Percentiles rank a stretch among this genome's conserved stretches.
Conservation (phyloP, 2,329 filamentous ascomycete genomes). For the Sarocladiaceae sp. region DNA sequence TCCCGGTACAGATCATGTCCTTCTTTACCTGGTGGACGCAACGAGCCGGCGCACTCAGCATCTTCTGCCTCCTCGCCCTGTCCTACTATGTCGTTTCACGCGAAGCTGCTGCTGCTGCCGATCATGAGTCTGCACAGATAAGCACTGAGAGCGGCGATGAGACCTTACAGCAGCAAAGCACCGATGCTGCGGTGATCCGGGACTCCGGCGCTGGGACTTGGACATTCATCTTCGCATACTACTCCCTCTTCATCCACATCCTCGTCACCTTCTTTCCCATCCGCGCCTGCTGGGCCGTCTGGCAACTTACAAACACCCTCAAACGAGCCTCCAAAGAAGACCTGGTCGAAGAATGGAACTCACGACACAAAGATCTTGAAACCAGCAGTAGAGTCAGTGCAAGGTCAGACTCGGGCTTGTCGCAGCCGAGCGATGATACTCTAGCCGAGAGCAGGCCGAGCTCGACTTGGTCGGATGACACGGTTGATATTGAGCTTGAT, state of each 20-base stretch:
- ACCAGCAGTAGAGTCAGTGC: not conserved
- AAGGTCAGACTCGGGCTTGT: not conserved
- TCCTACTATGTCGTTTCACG: constrained; percentile 52
- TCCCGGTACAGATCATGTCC: constrained; percentile 36
- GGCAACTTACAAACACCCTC: constrained; percentile 50
- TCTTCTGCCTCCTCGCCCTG: constrained; percentile 43
- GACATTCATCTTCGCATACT: constrained; percentile 57
- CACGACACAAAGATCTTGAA: not conserved
- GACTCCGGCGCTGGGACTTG: constrained; percentile 41
- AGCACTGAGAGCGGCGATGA: constrained; percentile 31
- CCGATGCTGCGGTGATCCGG: constrained; percentile 24
- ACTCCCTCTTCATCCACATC: constrained; percentile 61
- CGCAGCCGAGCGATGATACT: not conserved
- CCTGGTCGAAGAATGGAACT: not conserved
- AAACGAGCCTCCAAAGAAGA: constrained; percentile 13
- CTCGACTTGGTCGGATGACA: constrained; percentile 6
- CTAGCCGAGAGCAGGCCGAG: not conserved
- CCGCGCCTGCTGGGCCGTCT: constrained; percentile 58
- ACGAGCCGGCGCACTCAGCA: constrained; percentile 51
- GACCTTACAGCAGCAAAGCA: constrained; percentile 2
- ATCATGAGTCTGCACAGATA: constrained; percentile 33
- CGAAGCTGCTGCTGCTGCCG: constrained; percentile 38
- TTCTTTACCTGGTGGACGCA: constrained; percentile 50
- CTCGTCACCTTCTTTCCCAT: constrained; percentile 61
- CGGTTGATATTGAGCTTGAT: constrained; percentile 32